Conservation (phyloP, 768 basidiomycete genomes). For the Mycena filopes region DNA sequence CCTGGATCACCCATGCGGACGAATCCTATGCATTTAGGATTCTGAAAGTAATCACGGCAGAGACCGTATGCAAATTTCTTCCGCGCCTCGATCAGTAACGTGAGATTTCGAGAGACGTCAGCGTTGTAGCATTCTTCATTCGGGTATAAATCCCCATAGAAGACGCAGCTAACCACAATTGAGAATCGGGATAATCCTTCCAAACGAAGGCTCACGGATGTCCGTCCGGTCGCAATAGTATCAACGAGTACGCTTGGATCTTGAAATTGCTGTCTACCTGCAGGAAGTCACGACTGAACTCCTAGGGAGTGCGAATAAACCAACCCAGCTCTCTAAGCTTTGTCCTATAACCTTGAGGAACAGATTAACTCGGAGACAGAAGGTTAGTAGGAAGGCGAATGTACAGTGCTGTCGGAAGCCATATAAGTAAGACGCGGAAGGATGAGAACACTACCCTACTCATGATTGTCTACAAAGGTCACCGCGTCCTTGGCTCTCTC, state of each 20-base stretch:
- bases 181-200: neutral
- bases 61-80: conserved; percentile 75
- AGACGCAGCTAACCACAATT: conserved; percentile 71
- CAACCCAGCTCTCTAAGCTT: conserved; percentile 85
- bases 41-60: conserved; percentile 67
- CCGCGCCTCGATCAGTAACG: conserved; percentile 67
- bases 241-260: conserved; percentile 83
- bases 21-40: conserved; percentile 79
- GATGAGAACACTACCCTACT: conserved; percentile 58
- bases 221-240: conserved; percentile 75
- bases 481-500: conserved; percentile 83
- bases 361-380: neutral
- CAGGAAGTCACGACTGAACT: neutral
- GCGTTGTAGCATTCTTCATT: conserved; percentile 74
- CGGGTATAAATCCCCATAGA: conserved; percentile 86
- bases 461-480: conserved; percentile 92
- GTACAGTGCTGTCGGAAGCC: conserved; percentile 66
- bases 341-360: conserved; percentile 67
- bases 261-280: conserved; percentile 81
- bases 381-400: conserved; percentile 19
- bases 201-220: conserved; percentile 68
- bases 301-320: conserved; percentile 33
- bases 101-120: conserved; percentile 60
- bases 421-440: neutral
- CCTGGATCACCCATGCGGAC: conserved; percentile 69